A percentile compares a stretch with the other conserved stretches of the same genome.
Evolutionary conservation across 108 stramenopile species (phyloP).

Genomic region (Cyclostephanos tholiformis): DNA sequence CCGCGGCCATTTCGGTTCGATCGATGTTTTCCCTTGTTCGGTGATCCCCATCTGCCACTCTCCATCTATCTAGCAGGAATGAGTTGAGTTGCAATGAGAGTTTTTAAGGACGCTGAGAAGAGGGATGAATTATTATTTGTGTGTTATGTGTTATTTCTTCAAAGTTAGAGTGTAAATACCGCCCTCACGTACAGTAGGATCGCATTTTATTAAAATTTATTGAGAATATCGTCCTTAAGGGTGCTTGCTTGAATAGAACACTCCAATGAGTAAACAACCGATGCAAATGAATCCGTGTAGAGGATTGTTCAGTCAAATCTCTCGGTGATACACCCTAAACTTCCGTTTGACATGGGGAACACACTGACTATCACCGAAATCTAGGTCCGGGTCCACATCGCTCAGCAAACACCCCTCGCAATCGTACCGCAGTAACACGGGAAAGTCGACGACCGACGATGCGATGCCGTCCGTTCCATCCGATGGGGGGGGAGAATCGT

Average conservation of each 20-base stretch:
- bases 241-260: too few species aligned
- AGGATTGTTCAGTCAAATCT: neutral
- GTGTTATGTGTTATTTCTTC: too few species aligned
- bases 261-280: neutral
- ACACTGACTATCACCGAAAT: neutral
- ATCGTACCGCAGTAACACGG: constrained; percentile 20
- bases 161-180: too few species aligned
- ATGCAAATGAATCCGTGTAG: neutral
- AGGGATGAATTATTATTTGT: constrained; percentile 7
- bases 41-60: too few species aligned
- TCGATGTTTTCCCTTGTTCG: too few species aligned
- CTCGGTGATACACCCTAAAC: constrained; percentile 23
- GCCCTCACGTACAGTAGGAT: too few species aligned
- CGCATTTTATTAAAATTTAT: too few species aligned
- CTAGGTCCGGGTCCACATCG: constrained; percentile 10
- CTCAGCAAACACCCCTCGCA: constrained; percentile 19
- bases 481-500: neutral
- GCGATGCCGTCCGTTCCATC: neutral
- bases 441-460: neutral
- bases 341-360: neutral
- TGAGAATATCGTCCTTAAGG: too few species aligned
- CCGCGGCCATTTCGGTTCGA: too few species aligned
- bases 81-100: neutral
- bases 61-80: too few species aligned
- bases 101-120: neutral